phyloP scores from a whole-genome alignment of 495 filamentous ascomycete species.

The Talaromyces proteolyticus region DNA sequence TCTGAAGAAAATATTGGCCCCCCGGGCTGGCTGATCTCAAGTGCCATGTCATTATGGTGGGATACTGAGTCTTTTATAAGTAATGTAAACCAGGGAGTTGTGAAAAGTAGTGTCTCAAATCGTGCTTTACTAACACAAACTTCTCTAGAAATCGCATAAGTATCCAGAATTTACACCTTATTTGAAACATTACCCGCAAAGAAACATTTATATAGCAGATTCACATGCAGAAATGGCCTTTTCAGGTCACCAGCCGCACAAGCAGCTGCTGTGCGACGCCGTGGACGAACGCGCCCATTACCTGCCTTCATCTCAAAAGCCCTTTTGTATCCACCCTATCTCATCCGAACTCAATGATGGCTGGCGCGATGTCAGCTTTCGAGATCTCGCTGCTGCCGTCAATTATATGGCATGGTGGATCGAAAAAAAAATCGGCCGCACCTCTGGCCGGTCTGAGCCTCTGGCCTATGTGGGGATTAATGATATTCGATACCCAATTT shows the following conservation, averaged over 20 bases:
- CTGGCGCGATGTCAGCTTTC: constrained; percentile 43
- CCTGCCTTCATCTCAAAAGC: not conserved
- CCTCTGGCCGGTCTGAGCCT: constrained; percentile 9
- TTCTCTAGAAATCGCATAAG: no score
- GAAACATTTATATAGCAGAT: no score
- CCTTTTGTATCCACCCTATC: constrained; percentile 28
- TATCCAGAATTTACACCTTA: no score
- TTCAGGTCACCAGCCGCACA: not conserved
- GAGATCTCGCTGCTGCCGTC: constrained; percentile 43
- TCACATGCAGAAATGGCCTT: no score
- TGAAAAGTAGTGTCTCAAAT: no score
- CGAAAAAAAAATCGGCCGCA: constrained; percentile 22
- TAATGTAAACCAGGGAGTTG: no score
- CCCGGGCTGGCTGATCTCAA: no score
- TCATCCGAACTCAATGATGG: constrained; percentile 40
- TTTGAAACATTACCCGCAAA: no score
- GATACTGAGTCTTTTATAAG: no score
- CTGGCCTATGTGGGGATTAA: constrained; percentile 27
- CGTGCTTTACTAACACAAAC: no score
- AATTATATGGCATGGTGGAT: constrained; percentile 47
- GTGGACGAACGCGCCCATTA: not conserved
- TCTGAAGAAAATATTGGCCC: no score
- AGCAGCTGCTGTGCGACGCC: not conserved
- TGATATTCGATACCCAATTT: constrained; percentile 19
- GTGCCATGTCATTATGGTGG: no score